Conservation (phyloP, 305 asterid species). For the Stenogyne calaminthoides region DNA sequence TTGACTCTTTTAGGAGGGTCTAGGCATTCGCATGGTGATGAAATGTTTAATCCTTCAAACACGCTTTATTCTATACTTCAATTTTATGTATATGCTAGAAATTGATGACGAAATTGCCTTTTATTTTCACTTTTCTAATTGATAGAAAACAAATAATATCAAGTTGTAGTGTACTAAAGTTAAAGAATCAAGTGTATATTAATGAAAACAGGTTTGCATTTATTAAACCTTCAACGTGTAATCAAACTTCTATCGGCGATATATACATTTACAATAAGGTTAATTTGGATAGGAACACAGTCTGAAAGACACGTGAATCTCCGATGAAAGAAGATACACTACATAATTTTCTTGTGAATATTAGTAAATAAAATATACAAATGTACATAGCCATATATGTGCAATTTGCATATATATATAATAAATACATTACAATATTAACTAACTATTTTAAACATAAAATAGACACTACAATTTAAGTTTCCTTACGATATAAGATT, state of each 20-base stretch:
- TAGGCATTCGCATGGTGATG: background rate
- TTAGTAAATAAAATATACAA: background rate
- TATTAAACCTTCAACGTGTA: background rate
- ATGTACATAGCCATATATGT: background rate
- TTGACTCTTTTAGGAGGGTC: conserved; percentile 37
- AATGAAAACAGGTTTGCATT: background rate
- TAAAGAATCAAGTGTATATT: background rate
- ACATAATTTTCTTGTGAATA: background rate
- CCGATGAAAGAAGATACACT: background rate
- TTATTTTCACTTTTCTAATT: background rate
- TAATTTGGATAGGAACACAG: background rate
- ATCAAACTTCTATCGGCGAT: background rate
- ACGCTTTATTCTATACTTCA: conserved; percentile 33
- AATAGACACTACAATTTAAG: background rate
- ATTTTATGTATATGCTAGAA: background rate
- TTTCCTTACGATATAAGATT: background rate
- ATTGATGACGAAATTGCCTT: background rate
- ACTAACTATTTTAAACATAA: background rate
- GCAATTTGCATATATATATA: background rate
- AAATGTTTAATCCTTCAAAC: conserved; percentile 62
- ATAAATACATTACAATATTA: too few species aligned
- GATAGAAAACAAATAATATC: background rate
- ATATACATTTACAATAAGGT: background rate
- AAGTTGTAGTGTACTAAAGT: background rate
- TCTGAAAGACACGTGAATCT: background rate